Conservation (phyloP, 176 grass and related monocot species). For the Alloteropsis semialata region DNA sequence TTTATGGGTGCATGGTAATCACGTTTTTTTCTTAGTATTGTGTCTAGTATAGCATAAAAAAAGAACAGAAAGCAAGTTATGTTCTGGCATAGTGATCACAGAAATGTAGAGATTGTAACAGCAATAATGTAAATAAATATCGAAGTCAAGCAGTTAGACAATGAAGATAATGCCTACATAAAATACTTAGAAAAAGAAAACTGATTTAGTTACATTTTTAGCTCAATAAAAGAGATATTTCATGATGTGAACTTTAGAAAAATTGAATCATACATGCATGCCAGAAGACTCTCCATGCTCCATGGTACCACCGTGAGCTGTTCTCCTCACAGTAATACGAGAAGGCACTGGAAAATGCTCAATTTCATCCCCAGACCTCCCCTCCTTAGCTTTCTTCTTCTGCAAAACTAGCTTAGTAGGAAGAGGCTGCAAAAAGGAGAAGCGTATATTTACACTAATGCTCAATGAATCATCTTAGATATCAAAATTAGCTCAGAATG, state of each 20-base stretch:
- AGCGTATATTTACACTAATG: slow-evolving; percentile 7
- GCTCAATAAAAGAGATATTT: slow-evolving; percentile 6
- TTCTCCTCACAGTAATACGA: slow-evolving; percentile 75
- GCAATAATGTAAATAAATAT: neutral
- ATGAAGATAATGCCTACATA: neutral
- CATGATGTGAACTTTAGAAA: slow-evolving; percentile 1
- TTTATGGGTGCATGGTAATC: neutral
- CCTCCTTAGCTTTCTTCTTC: slow-evolving; percentile 97
- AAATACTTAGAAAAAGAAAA: slow-evolving; percentile 20
- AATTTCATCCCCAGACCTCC: slow-evolving; percentile 79
- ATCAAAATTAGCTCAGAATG: slow-evolving; percentile 12
- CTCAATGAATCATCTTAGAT: slow-evolving; percentile 13
- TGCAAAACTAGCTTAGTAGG: slow-evolving; percentile 91
- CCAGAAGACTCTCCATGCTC: slow-evolving; percentile 65
- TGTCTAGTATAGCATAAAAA: neutral
- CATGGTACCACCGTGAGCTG: slow-evolving; percentile 46
- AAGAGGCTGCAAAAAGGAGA: slow-evolving; percentile 70
- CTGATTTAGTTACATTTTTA: neutral
- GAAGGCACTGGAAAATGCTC: slow-evolving; percentile 94
- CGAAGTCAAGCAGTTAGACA: slow-evolving; percentile 1
- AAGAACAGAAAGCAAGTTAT: neutral
- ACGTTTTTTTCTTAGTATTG: neutral
- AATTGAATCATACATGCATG: slow-evolving; percentile 63
- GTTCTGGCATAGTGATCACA: neutral
- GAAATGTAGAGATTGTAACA: neutral